A percentile compares a stretch with the other conserved stretches of the same genome.
Evolutionary conservation across 2,329 filamentous ascomycete species (phyloP).

Genomic region (Monosporascus cannonballus): DNA sequence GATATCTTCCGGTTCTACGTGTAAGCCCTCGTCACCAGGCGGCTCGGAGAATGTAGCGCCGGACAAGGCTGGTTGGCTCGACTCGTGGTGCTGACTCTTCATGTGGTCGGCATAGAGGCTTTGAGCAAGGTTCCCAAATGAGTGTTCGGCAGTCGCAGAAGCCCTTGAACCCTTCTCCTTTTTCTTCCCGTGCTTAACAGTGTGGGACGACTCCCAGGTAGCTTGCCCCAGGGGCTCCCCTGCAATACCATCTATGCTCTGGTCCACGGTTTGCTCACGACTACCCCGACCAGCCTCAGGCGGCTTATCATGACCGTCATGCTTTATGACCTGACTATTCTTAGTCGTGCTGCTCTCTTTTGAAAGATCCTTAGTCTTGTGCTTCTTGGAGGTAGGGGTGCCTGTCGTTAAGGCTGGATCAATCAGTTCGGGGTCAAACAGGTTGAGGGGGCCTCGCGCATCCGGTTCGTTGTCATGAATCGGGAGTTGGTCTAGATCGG

Average conservation of each 20-base stretch:
- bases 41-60: not conserved
- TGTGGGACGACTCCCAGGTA: not conserved
- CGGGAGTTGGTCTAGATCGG: not conserved
- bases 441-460: not conserved
- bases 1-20: not conserved
- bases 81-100: slow-evolving; percentile 1
- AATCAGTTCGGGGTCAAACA: not conserved
- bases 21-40: not conserved
- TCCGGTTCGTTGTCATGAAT: not conserved
- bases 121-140: slow-evolving; percentile 18
- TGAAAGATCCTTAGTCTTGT: slow-evolving; percentile 6
- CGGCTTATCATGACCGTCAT: not conserved
- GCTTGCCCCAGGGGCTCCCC: not conserved
- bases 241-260: not conserved
- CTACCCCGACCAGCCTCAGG: not conserved
- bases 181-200: not conserved
- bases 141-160: slow-evolving; percentile 1
- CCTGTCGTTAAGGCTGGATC: not conserved
- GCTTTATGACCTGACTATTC: not conserved
- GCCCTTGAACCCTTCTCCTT: not conserved
- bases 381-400: slow-evolving; percentile 8
- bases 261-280: not conserved
- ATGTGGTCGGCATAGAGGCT: slow-evolving; percentile 17
- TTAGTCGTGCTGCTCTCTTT: slow-evolving; percentile 12
- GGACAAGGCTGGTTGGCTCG: not conserved